Evolutionary conservation across 1,139 yeast species (phyloP).

Genomic region (Geotrichum bryndzae): DNA sequence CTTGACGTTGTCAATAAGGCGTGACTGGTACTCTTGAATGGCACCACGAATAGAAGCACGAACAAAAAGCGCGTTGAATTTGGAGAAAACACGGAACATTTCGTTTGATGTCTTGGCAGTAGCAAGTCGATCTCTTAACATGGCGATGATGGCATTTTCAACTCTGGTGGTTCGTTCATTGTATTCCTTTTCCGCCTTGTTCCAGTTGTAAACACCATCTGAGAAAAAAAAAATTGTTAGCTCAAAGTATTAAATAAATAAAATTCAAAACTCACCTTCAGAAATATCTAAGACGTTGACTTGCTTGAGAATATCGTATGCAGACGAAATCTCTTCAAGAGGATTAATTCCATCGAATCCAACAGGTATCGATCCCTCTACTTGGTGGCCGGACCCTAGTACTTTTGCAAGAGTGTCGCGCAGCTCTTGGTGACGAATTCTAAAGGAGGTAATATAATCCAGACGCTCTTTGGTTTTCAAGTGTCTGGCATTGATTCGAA

Average conservation of each 20-base stretch:
- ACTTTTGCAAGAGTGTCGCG: conserved; percentile 38
- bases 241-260: background rate
- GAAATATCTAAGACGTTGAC: conserved; percentile 40
- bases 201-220: conserved; percentile 39
- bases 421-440: conserved; percentile 52
- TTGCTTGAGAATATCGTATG: conserved; percentile 39
- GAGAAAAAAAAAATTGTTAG: conserved; percentile 15
- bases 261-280: conserved; percentile 28
- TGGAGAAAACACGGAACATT: conserved; percentile 47
- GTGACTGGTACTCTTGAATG: conserved; percentile 50
- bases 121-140: conserved; percentile 39
- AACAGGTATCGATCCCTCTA: conserved; percentile 22
- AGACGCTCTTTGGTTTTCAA: conserved; percentile 44
- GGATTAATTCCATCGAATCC: conserved; percentile 30
- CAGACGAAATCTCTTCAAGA: conserved; percentile 37
- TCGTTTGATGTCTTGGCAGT: conserved; percentile 42
- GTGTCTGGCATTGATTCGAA: conserved; percentile 51
- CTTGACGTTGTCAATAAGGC: conserved; percentile 44
- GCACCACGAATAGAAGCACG: conserved; percentile 51
- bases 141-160: conserved; percentile 43
- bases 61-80: conserved; percentile 43
- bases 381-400: conserved; percentile 26
- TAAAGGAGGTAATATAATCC: conserved; percentile 42
- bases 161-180: conserved; percentile 40
- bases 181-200: conserved; percentile 39